Evolutionary conservation across 495 filamentous ascomycete species (phyloP).

Genomic region (Xylaria cubensis): DNA sequence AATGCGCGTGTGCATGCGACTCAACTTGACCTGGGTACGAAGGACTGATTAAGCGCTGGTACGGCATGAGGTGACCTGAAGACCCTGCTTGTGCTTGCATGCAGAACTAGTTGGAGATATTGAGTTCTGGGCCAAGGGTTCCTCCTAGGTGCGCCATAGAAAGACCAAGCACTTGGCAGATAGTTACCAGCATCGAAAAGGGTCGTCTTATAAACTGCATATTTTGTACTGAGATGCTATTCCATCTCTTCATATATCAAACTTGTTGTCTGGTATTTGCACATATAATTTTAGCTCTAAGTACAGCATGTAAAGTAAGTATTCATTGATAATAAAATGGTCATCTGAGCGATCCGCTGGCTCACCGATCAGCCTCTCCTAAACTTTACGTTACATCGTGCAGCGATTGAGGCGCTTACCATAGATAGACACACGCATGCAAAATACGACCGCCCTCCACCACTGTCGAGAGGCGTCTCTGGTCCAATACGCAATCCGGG

Average conservation of each 20-base stretch:
- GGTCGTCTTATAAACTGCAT: background rate
- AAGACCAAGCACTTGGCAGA: background rate
- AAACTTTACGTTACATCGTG: conserved; percentile 20
- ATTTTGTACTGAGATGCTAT: background rate
- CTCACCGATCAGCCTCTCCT: conserved; percentile 20
- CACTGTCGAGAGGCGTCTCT: background rate
- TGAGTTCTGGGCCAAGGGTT: background rate
- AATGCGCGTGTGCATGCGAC: background rate
- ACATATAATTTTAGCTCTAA: too few species aligned
- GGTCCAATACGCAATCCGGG: background rate
- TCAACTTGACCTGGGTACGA: background rate
- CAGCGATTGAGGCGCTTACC: conserved; percentile 14
- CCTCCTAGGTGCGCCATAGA: background rate
- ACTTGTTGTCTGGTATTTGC: background rate
- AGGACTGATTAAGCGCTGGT: background rate
- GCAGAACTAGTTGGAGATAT: background rate
- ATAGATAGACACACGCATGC: background rate
- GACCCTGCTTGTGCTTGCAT: conserved; percentile 16
- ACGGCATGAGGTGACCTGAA: background rate
- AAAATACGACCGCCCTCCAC: background rate
- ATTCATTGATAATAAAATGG: background rate
- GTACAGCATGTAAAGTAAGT: background rate
- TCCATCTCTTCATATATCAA: too few species aligned
- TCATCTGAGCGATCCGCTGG: background rate
- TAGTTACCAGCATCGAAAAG: too few species aligned